A percentile compares a stretch with the other conserved stretches of the same genome.
Evolutionary conservation across 2,329 filamentous ascomycete species (phyloP).

Genomic region (Bipolaris cookei): DNA sequence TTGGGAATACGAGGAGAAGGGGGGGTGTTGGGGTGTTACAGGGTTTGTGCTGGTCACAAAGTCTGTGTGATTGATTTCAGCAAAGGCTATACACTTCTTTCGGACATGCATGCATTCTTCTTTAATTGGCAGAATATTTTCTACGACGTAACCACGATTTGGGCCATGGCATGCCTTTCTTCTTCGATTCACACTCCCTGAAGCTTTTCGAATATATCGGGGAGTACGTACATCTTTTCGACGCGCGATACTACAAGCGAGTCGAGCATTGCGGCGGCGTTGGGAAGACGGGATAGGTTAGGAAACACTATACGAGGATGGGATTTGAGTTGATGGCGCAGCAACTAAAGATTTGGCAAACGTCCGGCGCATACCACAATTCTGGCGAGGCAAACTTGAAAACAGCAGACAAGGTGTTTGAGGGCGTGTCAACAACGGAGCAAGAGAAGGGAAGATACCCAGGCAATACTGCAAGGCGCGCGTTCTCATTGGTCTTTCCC

Average conservation of each 20-base stretch:
- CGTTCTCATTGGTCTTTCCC: conserved; percentile 11
- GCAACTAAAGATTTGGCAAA: conserved; percentile 18
- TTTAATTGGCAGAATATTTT: conserved; percentile 31
- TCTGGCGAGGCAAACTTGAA: background rate
- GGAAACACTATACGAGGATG: conserved; percentile 22
- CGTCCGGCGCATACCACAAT: conserved; percentile 9
- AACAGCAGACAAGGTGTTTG: conserved; percentile 8
- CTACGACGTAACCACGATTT: conserved; percentile 43
- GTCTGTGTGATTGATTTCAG: conserved; percentile 2
- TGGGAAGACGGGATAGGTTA: conserved; percentile 27
- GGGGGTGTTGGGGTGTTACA: conserved; percentile 12
- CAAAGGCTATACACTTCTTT: conserved; percentile 22
- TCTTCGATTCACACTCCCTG: conserved; percentile 21
- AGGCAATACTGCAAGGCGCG: conserved; percentile 11
- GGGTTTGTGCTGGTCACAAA: conserved; percentile 45
- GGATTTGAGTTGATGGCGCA: conserved; percentile 21
- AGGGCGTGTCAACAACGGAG: conserved; percentile 7
- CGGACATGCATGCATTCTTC: conserved; percentile 31
- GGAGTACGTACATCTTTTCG: conserved; percentile 11
- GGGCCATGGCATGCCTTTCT: conserved; percentile 36
- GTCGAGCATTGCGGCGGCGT: conserved; percentile 30
- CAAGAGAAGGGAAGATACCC: conserved; percentile 18
- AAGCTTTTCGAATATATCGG: conserved; percentile 23
- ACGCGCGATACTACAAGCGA: conserved; percentile 11
- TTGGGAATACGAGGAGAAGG: conserved; percentile 11